Conservation (phyloP, 1,284 basidiomycete species). For the Porodaedalea pini region DNA sequence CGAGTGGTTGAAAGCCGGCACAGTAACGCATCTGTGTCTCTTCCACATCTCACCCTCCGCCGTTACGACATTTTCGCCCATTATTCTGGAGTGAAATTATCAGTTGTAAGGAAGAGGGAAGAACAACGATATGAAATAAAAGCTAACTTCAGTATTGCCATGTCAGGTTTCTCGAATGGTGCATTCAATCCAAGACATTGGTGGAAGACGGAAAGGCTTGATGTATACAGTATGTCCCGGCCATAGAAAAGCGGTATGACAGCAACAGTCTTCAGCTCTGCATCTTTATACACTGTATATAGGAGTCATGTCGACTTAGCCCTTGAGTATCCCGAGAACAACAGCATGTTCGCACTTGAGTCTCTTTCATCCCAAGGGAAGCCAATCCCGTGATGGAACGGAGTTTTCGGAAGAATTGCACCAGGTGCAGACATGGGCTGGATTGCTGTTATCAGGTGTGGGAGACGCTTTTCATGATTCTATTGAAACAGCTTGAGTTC, state of each 20-base stretch:
- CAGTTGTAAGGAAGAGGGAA: neutral
- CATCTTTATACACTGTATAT: constrained; percentile 8
- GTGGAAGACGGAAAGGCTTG: neutral
- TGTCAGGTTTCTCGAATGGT: neutral
- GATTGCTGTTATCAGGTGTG: neutral
- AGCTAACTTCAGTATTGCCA: neutral
- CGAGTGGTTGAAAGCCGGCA: constrained; percentile 31
- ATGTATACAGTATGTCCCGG: neutral
- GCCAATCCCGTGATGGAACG: neutral
- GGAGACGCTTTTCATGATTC: neutral
- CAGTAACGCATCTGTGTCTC: constrained; percentile 30
- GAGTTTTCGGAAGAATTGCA: neutral
- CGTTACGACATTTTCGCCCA: constrained; percentile 32
- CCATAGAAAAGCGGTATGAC: neutral
- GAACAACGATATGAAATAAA: neutral
- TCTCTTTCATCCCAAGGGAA: neutral
- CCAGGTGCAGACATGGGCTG: neutral
- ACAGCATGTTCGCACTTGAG: neutral
- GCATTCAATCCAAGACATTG: neutral
- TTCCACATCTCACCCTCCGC: constrained; percentile 32
- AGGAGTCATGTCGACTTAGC: neutral
- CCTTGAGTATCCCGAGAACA: neutral
- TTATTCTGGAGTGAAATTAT: constrained; percentile 23
- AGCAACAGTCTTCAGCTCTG: constrained; percentile 4
- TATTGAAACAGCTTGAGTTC: neutral